Evolutionary conservation across 2,329 filamentous ascomycete species (phyloP).

Genomic region (Calonectria henricotiae): DNA sequence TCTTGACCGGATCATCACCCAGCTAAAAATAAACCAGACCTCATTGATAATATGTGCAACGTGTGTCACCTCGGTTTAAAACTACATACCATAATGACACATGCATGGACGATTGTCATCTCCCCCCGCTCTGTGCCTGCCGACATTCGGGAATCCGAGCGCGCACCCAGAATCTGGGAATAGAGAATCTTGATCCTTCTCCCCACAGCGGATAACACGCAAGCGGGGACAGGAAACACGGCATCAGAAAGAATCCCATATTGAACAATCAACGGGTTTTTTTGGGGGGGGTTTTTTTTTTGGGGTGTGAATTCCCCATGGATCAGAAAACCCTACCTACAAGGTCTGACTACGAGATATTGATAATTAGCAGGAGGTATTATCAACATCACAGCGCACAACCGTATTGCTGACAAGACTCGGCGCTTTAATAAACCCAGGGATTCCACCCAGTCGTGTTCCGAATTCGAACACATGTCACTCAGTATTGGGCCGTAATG

Average conservation of each 20-base stretch:
- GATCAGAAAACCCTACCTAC: not conserved
- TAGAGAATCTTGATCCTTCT: not conserved
- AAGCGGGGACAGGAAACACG: not conserved
- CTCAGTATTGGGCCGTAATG: not conserved
- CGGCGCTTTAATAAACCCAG: not conserved
- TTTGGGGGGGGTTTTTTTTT: no score
- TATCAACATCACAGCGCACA: no score
- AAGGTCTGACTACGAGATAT: not conserved
- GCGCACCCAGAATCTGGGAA: not conserved
- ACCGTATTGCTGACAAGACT: no score
- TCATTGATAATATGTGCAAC: not conserved
- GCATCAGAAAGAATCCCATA: not conserved
- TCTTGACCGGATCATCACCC: no score
- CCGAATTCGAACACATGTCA: not conserved
- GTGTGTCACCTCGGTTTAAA: not conserved
- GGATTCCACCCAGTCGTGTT: not conserved
- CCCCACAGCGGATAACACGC: slow-evolving; percentile 2
- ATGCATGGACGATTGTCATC: not conserved
- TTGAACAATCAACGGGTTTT: not conserved
- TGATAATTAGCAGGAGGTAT: no score
- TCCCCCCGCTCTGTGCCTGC: not conserved
- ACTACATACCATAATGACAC: not conserved
- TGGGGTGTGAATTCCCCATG: not conserved
- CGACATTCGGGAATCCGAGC: not conserved
- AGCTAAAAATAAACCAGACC: not conserved